Evolutionary conservation across 495 filamentous ascomycete genomes (phyloP).

Genomic region (Penicillium chermesinum): DNA sequence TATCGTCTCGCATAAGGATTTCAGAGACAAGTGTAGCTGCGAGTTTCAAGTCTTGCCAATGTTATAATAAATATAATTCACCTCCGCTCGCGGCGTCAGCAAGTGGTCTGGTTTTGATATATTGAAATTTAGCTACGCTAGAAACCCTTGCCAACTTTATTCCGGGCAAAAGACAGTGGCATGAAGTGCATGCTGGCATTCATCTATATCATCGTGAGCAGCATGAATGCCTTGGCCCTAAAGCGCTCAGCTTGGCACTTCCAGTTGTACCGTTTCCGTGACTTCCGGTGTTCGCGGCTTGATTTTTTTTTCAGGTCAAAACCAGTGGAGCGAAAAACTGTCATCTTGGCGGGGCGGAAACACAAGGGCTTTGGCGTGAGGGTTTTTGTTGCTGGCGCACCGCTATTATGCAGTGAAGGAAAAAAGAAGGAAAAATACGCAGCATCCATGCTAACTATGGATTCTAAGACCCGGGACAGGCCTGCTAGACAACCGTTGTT

Average conservation of each 20-base stretch:
- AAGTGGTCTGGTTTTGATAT: no score
- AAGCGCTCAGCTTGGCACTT: conserved; percentile 2
- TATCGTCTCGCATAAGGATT: no score
- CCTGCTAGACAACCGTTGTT: conserved; percentile 25
- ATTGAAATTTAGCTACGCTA: no score
- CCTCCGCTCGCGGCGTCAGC: no score
- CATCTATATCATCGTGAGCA: background rate
- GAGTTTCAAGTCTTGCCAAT: no score
- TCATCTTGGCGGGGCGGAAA: conserved; percentile 17
- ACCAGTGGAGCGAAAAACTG: conserved; percentile 19
- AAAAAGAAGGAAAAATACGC: background rate
- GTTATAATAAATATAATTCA: no score
- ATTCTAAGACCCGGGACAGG: conserved; percentile 20
- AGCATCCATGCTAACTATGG: conserved; percentile 14
- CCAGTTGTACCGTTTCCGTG: conserved; percentile 21
- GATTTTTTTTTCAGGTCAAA: conserved; percentile 19
- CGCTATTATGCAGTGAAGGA: no score
- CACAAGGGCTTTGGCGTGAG: background rate
- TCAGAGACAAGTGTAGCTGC: no score
- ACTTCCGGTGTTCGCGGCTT: conserved; percentile 10
- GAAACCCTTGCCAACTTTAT: no score
- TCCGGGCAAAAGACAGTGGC: no score
- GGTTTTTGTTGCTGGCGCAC: no score
- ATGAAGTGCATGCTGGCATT: no score
- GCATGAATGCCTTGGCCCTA: background rate